These are phyloP conservation scores for Corynespora cassiicola DNA, from an alignment of 2,329 filamentous ascomycete genomes.

Conservation along the genomic window DNA sequence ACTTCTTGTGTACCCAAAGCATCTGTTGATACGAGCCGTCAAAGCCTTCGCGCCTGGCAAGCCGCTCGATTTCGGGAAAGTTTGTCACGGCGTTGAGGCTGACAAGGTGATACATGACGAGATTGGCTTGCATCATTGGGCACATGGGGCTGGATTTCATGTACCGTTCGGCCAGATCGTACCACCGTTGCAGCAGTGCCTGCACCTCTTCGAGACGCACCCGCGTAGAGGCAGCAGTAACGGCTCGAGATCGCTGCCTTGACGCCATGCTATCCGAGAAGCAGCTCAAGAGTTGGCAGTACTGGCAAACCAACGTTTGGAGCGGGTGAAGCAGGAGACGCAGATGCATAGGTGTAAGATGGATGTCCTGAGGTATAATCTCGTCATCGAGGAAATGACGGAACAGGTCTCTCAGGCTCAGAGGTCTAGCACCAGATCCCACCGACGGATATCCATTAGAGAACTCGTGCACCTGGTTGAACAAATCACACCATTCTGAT, in stretches of 20 bases:
- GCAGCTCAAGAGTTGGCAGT: slow-evolving; percentile 69
- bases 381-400: slow-evolving; percentile 72
- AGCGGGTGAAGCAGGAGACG: slow-evolving; percentile 73
- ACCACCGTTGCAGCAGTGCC: slow-evolving; percentile 69
- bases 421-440: slow-evolving; percentile 58
- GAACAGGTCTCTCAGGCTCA: slow-evolving; percentile 70
- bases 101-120: slow-evolving; percentile 75
- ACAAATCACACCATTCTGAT: slow-evolving; percentile 64
- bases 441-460: slow-evolving; percentile 61
- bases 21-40: slow-evolving; percentile 64
- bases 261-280: slow-evolving; percentile 63
- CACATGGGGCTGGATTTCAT: slow-evolving; percentile 64
- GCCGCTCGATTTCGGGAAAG: slow-evolving; percentile 70
- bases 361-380: slow-evolving; percentile 58
- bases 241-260: slow-evolving; percentile 55
- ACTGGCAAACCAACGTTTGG: slow-evolving; percentile 69
- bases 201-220: slow-evolving; percentile 70
- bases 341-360: slow-evolving; percentile 64
- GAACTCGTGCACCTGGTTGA: slow-evolving; percentile 66
- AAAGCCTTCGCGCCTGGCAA: slow-evolving; percentile 67
- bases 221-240: slow-evolving; percentile 67
- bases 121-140: slow-evolving; percentile 67
- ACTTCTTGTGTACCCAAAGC: slow-evolving; percentile 64
- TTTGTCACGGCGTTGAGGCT: slow-evolving; percentile 72
- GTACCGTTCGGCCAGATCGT: slow-evolving; percentile 66